Base-by-base conservation (phyloP, 495 filamentous ascomycete genomes). In the Hypoxylon intermedium region DNA sequence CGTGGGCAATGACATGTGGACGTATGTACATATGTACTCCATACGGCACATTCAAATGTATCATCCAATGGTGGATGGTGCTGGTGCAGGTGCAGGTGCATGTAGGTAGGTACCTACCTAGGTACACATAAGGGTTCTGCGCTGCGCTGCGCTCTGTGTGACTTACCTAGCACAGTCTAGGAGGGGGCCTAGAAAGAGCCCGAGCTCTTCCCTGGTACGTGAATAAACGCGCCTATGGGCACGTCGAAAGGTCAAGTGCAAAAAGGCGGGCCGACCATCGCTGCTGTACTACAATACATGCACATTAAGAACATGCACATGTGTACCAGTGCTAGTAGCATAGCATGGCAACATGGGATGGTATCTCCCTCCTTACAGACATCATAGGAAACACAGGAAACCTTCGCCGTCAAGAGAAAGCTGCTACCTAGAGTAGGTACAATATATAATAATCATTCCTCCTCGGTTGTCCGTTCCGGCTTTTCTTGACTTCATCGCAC, bases 91-190 rank as follows among this genome's bases (percentile, higher is more conserved):
- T n/a, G n/a, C n/a, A n/a, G n/a, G n/a, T n/a, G n/a, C n/a, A n/a
- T n/a, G n/a, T n/a, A n/a, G n/a, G n/a, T n/a, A n/a, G n/a, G n/a
- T n/a, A n/a, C n/a, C n/a, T n/a, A n/a, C n/a, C n/a, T n/a, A n/a
- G n/a, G n/a, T n/a, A n/a, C n/a, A n/a, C n/a, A n/a, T n/a, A n/a
- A n/a, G n/a, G n/a, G n/a, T n/a, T n/a, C n/a, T n/a, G n/a, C n/a
- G n/a, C n/a, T n/a, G n/a, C n/a, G n/a, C n/a, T n/a, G n/a, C 19
- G 48, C 52, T 40, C 46, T 47, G 50, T 33, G 19, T 36, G 30
- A 44, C 51, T 49, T 62, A 61, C 58, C 58, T 49, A 61, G 60
- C 40, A 62, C 13, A 51, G 58, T 41, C 50, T 58, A 63, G 47
- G 38, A 54, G 50, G 49, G 53, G 55, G 50, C 54, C 55, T 59